Percentiles rank a stretch among this genome's conserved stretches.
These are phyloP conservation scores for Aureobasidium sp. DNA, from an alignment of 2,329 filamentous ascomycete genomes.

Conservation along the genomic window DNA sequence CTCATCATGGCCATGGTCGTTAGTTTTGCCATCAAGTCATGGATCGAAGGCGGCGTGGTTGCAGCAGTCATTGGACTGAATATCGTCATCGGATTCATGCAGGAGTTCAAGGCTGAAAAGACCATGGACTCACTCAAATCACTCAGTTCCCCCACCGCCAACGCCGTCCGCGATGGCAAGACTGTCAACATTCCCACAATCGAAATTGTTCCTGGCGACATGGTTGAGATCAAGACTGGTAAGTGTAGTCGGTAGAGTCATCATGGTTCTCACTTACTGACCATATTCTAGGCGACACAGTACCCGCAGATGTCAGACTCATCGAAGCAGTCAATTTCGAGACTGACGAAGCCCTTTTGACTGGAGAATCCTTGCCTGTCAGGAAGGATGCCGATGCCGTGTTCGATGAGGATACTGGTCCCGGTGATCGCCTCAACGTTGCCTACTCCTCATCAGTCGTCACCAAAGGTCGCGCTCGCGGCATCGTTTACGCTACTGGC, in stretches of 20 bases:
- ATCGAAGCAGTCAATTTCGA: conserved; percentile 55
- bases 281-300: conserved; percentile 25
- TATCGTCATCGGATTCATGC: conserved; percentile 40
- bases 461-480: conserved; percentile 55
- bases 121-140: conserved; percentile 44
- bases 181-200: conserved; percentile 35
- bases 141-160: conserved; percentile 41
- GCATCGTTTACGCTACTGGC: conserved; percentile 52
- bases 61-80: conserved; percentile 40
- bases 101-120: conserved; percentile 43
- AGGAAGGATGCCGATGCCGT: conserved; percentile 26
- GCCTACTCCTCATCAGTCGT: conserved; percentile 58
- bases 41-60: conserved; percentile 44
- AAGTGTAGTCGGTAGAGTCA: neutral
- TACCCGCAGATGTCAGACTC: conserved; percentile 43
- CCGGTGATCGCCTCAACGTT: conserved; percentile 59
- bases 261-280: neutral
- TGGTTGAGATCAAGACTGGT: conserved; percentile 41
- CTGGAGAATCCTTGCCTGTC: conserved; percentile 57
- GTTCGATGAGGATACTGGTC: conserved; percentile 36
- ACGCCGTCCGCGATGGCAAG: conserved; percentile 40
- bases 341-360: conserved; percentile 61
- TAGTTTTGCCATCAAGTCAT: conserved; percentile 41
- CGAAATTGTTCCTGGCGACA: conserved; percentile 42
- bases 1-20: conserved; percentile 44